Conservation (phyloP, 2,329 filamentous ascomycete genomes). For the Herpotrichia juniperi region DNA sequence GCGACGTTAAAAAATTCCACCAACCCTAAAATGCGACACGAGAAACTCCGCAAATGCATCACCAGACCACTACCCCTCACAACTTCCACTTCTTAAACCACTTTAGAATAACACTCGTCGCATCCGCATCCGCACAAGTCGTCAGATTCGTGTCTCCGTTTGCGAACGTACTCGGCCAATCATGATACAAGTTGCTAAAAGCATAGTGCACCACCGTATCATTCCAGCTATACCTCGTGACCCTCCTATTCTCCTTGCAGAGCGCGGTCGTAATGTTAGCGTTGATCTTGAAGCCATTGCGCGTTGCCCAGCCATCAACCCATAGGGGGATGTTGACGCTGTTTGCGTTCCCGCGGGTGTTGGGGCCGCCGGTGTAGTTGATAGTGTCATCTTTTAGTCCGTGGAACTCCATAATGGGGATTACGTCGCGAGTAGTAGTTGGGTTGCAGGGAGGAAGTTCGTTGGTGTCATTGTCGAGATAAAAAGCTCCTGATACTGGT, state of each 20-base stretch:
- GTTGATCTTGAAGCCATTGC: conserved; percentile 36
- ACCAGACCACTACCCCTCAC: conserved; percentile 5
- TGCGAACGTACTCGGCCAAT: conserved; percentile 46
- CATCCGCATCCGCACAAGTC: conserved; percentile 38
- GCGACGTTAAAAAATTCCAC: no score
- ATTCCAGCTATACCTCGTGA: conserved; percentile 30
- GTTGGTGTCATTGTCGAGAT: conserved; percentile 35
- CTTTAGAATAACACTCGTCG: conserved; percentile 37
- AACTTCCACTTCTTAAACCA: conserved; percentile 39
- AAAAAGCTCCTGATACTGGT: conserved; percentile 55
- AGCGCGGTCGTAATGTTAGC: conserved; percentile 32
- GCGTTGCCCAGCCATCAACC: conserved; percentile 46
- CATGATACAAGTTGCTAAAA: conserved; percentile 46
- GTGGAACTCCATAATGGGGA: conserved; percentile 54
- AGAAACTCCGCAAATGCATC: no score
- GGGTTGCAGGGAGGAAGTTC: conserved; percentile 33
- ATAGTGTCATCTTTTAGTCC: conserved; percentile 51
- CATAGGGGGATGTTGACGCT: conserved; percentile 29
- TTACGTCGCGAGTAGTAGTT: conserved; percentile 28
- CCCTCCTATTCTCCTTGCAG: conserved; percentile 37
- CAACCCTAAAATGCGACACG: no score
- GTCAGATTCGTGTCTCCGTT: conserved; percentile 33
- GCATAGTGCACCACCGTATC: conserved; percentile 48
- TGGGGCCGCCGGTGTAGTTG: conserved; percentile 45
- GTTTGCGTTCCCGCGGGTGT: conserved; percentile 26